A percentile compares a stretch with the other conserved stretches of the same genome.
Evolutionary conservation across 75 land plant species (phyloP).

Genomic region (Sequoiadendron giganteum): DNA sequence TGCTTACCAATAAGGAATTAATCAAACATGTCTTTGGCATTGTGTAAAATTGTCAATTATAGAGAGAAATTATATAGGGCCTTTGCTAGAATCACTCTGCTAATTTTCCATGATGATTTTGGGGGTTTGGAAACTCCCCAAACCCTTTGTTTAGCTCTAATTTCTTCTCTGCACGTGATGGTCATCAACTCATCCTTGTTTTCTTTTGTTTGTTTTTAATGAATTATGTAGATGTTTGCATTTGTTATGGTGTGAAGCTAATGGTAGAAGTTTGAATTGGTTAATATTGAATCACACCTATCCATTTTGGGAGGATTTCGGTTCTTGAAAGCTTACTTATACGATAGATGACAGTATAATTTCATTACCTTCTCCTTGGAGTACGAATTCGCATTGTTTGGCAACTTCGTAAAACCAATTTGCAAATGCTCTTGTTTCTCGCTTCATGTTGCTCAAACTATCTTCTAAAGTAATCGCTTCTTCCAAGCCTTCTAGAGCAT

Average conservation of each 20-base stretch:
- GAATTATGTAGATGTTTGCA: too few species aligned
- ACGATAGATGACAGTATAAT: not conserved
- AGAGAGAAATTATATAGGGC: not conserved
- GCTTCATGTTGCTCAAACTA: not conserved
- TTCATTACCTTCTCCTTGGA: not conserved
- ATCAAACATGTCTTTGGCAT: not conserved
- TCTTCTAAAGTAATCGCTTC: not conserved
- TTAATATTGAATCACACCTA: not conserved
- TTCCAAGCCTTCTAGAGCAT: not conserved
- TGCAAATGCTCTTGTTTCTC: not conserved
- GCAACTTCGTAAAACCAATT: not conserved
- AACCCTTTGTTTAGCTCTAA: too few species aligned
- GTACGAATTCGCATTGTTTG: not conserved
- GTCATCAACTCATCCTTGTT: not conserved
- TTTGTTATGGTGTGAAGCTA: too few species aligned
- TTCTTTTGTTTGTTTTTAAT: too few species aligned
- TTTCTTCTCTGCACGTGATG: not conserved
- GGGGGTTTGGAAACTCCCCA: too few species aligned
- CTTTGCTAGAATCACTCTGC: not conserved
- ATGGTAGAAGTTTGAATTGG: not conserved
- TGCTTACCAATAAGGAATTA: too few species aligned
- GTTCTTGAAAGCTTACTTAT: not conserved
- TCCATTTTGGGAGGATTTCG: not conserved
- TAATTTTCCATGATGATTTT: not conserved
- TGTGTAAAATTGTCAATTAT: not conserved